Conservation (phyloP, 208 protist genomes). For the Acanthamoeba sp. region DNA sequence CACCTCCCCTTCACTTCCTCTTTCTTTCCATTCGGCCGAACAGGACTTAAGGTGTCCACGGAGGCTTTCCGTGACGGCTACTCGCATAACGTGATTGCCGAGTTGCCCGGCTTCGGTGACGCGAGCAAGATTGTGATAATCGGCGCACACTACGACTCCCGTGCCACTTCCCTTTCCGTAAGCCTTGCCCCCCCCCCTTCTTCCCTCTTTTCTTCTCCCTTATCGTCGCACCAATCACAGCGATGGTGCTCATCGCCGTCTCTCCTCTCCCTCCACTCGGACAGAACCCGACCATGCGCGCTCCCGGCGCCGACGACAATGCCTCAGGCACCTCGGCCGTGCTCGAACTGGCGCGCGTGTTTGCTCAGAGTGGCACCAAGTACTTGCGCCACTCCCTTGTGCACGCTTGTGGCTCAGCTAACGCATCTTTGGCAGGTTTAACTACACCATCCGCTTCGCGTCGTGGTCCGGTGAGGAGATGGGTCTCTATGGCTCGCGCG, state of each 20-base stretch:
- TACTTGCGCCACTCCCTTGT: background rate
- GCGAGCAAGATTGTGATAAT: background rate
- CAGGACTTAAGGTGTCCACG: constrained; percentile 39
- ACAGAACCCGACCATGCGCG: constrained; percentile 42
- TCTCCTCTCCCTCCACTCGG: no score
- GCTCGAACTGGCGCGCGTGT: constrained; percentile 56
- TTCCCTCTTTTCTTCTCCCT: no score
- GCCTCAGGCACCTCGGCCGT: constrained; percentile 76
- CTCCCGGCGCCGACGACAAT: constrained; percentile 79
- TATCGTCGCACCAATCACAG: no score
- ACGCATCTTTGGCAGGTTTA: background rate
- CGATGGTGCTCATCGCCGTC: no score
- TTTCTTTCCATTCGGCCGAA: background rate
- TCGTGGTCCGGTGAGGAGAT: constrained; percentile 61
- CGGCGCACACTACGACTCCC: constrained; percentile 56
- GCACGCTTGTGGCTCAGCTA: background rate
- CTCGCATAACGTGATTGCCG: constrained; percentile 46
- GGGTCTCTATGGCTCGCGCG: constrained; percentile 11
- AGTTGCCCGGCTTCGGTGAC: constrained; percentile 1
- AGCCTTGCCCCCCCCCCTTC: no score
- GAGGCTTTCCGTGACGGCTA: background rate
- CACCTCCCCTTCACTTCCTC: background rate
- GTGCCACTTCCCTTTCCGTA: constrained; percentile 26
- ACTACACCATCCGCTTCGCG: constrained; percentile 55
- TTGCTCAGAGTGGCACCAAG: constrained; percentile 48